These are phyloP conservation scores for Globisporangium sylvaticum DNA, from an alignment of 352 stramenopile species.

Conservation along the genomic window DNA sequence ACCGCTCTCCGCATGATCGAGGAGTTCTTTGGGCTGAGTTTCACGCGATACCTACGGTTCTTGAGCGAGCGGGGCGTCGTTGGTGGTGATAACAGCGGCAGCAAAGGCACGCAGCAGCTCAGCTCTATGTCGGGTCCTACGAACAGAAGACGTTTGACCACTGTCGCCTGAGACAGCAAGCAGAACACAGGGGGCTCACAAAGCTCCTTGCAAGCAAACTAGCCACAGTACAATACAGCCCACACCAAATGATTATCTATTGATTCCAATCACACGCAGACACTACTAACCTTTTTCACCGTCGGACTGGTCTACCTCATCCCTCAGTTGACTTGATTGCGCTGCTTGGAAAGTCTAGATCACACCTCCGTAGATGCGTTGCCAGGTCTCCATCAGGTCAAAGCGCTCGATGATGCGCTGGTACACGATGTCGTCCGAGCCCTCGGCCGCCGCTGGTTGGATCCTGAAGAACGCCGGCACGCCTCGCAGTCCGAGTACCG, in stretches of 20 bases:
- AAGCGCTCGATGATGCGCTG: slow-evolving; percentile 45
- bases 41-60: slow-evolving; percentile 60
- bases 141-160: not conserved
- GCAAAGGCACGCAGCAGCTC: slow-evolving; percentile 7
- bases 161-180: not conserved
- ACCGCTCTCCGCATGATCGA: slow-evolving; percentile 51
- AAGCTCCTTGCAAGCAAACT: not conserved
- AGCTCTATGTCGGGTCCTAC: not conserved
- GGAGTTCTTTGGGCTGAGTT: slow-evolving; percentile 68
- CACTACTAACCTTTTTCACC: slow-evolving; percentile 4
- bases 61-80: slow-evolving; percentile 62
- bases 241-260: not conserved
- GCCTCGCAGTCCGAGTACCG: slow-evolving; percentile 40
- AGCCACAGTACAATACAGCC: not conserved
- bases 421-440: slow-evolving; percentile 28
- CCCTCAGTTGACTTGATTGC: too few species aligned
- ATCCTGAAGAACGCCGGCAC: slow-evolving; percentile 56
- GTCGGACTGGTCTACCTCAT: too few species aligned
- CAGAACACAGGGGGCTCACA: not conserved
- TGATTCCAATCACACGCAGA: not conserved
- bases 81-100: slow-evolving; percentile 15
- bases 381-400: slow-evolving; percentile 41
- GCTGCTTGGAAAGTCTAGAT: too few species aligned
- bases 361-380: slow-evolving; percentile 28
- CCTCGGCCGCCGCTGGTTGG: slow-evolving; percentile 5